phyloP scores from a whole-genome alignment of 2,329 filamentous ascomycete species.

The Cladosporium sp. region DNA sequence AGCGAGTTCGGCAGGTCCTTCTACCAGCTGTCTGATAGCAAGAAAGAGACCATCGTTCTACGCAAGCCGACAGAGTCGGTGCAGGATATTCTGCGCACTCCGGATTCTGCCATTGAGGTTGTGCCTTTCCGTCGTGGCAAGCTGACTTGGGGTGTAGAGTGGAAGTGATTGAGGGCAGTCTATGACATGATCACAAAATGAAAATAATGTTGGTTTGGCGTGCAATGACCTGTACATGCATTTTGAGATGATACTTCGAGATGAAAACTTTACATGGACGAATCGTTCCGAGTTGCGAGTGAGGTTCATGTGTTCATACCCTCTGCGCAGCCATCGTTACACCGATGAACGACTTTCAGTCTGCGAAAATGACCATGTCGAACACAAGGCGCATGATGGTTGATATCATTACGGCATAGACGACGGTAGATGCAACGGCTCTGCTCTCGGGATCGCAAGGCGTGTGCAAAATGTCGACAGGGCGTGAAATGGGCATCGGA shows the following conservation, averaged over 20 bases:
- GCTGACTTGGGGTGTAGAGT: slow-evolving; percentile 53
- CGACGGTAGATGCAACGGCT: not conserved
- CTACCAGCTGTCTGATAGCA: slow-evolving; percentile 49
- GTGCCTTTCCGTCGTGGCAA: slow-evolving; percentile 63
- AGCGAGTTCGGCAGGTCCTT: slow-evolving; percentile 54
- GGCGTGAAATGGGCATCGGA: not conserved
- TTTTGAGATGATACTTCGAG: not conserved
- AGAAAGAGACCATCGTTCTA: slow-evolving; percentile 52
- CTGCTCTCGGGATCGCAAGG: slow-evolving; percentile 3
- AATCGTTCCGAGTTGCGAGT: no score
- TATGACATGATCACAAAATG: slow-evolving; percentile 16
- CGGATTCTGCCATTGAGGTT: slow-evolving; percentile 53
- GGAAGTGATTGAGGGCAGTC: slow-evolving; percentile 43
- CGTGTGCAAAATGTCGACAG: slow-evolving; percentile 3
- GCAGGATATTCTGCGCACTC: slow-evolving; percentile 50
- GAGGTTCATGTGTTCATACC: no score
- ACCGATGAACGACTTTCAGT: no score
- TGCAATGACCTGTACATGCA: not conserved
- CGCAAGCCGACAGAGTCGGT: slow-evolving; percentile 53
- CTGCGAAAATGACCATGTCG: no score
- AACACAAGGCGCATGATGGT: no score
- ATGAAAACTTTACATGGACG: not conserved
- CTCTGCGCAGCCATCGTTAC: no score
- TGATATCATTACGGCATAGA: not conserved
- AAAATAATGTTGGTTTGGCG: slow-evolving; percentile 56